phyloP scores from a whole-genome alignment of 768 basidiomycete genomes.

The Calvatia gigantea region DNA sequence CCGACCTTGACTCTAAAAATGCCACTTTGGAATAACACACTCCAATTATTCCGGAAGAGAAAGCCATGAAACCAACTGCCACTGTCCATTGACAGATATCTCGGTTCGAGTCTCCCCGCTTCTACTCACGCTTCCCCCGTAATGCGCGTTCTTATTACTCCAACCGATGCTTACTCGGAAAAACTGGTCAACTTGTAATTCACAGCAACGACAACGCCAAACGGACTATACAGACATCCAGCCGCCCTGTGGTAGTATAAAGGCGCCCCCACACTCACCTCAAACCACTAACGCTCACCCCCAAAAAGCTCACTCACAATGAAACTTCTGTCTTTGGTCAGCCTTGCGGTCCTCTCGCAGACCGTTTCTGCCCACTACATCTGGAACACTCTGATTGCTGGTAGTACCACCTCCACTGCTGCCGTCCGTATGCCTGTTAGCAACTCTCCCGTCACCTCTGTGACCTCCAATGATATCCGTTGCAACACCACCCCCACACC shows the following conservation, averaged over 20 bases:
- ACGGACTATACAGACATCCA: neutral
- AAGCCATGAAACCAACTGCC: neutral
- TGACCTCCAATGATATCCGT: conserved; percentile 27
- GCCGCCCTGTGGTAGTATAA: neutral
- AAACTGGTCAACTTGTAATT: neutral
- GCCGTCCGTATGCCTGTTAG: conserved; percentile 31
- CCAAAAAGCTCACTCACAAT: conserved; percentile 17
- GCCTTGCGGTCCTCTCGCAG: conserved; percentile 23
- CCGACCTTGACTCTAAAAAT: neutral
- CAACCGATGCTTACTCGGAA: neutral
- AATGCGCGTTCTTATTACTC: neutral
- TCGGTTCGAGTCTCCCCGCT: neutral
- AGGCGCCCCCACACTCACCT: neutral
- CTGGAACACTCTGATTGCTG: conserved; percentile 29
- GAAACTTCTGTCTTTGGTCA: conserved; percentile 23
- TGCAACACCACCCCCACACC: conserved; percentile 33
- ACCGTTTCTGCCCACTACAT: conserved; percentile 33
- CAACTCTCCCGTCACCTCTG: conserved; percentile 29
- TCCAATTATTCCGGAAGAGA: conserved; percentile 2
- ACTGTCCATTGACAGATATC: neutral
- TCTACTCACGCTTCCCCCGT: neutral
- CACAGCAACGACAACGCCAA: neutral
- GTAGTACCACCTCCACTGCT: conserved; percentile 22
- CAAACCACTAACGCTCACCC: neutral
- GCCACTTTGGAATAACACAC: neutral